Evolutionary conservation across 225 moss, liverwort and hornwort species (phyloP), one percentile per base, ranked within the genome.

Genomic region (Asterella californica): DNA sequence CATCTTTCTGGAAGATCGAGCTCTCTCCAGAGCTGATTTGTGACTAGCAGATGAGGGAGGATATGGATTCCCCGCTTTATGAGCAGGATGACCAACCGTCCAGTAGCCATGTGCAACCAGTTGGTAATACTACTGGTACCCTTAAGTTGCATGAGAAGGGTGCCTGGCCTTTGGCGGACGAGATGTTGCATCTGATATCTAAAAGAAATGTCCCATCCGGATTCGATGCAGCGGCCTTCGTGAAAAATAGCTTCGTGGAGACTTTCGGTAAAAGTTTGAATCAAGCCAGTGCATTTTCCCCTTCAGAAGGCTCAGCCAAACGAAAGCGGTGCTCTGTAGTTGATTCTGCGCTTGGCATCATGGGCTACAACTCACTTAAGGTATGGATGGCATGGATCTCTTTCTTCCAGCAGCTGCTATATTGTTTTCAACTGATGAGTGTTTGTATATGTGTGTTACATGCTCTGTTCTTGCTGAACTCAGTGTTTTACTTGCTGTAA

Each of bases 141-240:
- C 1, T 21, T 5, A 72, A 10, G 1, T 10, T 78, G 14, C 62
- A 83, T n/a, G 64, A 73, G 17, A 74, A 63, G 52, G 25, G 74
- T 42, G 82, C 82, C 37, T 72, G 72, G 78, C 78, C 78, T 52
- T 75, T 83, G 55, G 83, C 75, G 24, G 83, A 83, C 79, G 67
- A 45, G 67, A 83, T 79, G 79, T 15, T 83, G 36, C 65, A 83
- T 53, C 75, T 64, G 45, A 50, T 83, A 62, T 47, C 79, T 21
- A 33, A 37, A 46, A 75, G 27, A 22, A 74, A 65, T 18, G 25
- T 79, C 29, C 67, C 75, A 38, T 6, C 19, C 2, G 79, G 75
- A 79, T 83, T 83, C 68, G 79, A 68, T 38, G 42, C 83, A 38
- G 30, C 79, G n/a, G 68, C n/a, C 46, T 83, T 83, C 60, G 79